Percentiles rank a stretch among this genome's conserved stretches.
These are phyloP conservation scores for Mallotus nudiflorus DNA, from an alignment of 345 rosid species.

Conservation along the genomic window DNA sequence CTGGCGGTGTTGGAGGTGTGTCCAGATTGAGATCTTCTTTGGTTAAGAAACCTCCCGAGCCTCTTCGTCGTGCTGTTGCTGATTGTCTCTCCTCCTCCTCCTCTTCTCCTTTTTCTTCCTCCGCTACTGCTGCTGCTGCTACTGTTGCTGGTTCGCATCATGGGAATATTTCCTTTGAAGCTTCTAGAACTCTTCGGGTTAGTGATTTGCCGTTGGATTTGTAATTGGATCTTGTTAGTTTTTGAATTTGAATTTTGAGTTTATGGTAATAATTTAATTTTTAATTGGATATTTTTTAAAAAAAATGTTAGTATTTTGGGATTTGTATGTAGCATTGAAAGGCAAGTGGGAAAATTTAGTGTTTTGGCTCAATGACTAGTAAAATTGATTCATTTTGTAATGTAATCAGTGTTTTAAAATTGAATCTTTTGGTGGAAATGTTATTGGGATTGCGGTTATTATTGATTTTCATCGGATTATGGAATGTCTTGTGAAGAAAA, in stretches of 20 bases:
- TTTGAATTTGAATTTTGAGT: no score
- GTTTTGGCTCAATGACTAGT: background rate
- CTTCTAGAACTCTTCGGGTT: slow-evolving; percentile 95
- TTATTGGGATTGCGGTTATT: no score
- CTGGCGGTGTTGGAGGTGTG: slow-evolving; percentile 39
- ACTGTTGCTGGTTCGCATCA: slow-evolving; percentile 56
- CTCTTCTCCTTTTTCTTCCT: no score
- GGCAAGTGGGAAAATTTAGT: background rate
- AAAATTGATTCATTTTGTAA: no score
- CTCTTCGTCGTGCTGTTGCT: slow-evolving; percentile 85
- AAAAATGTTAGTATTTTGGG: background rate
- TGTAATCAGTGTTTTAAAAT: background rate
- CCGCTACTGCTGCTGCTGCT: no score
- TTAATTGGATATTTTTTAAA: no score
- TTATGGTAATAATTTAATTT: no score
- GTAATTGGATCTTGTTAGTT: slow-evolving; percentile 39
- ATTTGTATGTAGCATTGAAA: background rate
- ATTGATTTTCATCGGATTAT: no score
- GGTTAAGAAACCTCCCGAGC: slow-evolving; percentile 89
- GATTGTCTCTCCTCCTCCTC: slow-evolving; percentile 62
- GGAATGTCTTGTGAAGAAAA: no score
- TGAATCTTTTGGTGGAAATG: background rate
- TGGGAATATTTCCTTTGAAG: slow-evolving; percentile 67
- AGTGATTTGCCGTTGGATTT: no score
- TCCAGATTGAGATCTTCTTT: slow-evolving; percentile 89